Percentiles rank a stretch among this genome's conserved stretches.
Conservation (phyloP, 257 asterid genomes). For the Salvia rosmarinus region DNA sequence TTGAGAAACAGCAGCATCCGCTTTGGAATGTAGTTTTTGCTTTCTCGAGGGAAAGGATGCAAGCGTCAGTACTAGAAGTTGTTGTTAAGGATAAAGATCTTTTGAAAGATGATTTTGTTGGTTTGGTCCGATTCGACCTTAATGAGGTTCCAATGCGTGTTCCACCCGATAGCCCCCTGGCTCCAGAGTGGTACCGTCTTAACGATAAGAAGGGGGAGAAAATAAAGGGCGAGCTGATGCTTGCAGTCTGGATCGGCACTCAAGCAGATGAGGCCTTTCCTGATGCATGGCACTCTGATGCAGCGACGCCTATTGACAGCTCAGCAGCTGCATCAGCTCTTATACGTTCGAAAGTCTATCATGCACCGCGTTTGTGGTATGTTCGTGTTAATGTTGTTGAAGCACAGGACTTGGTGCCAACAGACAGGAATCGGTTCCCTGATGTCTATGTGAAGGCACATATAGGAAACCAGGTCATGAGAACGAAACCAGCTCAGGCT, state of each 20-base stretch:
- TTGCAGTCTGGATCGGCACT: constrained; percentile 91
- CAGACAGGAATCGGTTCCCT: constrained; percentile 77
- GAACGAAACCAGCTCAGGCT: constrained; percentile 73
- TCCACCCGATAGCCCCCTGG: constrained; percentile 94
- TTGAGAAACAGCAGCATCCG: constrained; percentile 79
- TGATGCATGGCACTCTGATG: constrained; percentile 95
- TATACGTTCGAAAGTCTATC: constrained; percentile 87
- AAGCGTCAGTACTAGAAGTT: constrained; percentile 82
- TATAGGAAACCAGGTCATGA: constrained; percentile 82
- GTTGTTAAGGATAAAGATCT: constrained; percentile 87
- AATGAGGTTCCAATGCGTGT: constrained; percentile 87
- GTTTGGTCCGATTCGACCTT: constrained; percentile 68
- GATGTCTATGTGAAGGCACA: constrained; percentile 85
- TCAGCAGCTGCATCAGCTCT: constrained; percentile 68
- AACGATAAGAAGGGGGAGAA: constrained; percentile 81
- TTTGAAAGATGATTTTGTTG: constrained; percentile 79
- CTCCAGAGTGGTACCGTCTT: constrained; percentile 93
- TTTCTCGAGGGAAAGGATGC: constrained; percentile 85
- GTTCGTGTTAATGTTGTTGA: constrained; percentile 85
- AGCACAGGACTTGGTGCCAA: constrained; percentile 82
- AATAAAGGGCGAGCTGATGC: constrained; percentile 85
- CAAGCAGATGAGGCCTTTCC: constrained; percentile 96
- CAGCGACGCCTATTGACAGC: constrained; percentile 77
- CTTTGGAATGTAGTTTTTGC: constrained; percentile 87
- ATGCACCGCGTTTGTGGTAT: constrained; percentile 89